A percentile compares a stretch with the other conserved stretches of the same genome.
phyloP scores from a whole-genome alignment of 108 stramenopile species.

The Discostella stelligeroides region DNA sequence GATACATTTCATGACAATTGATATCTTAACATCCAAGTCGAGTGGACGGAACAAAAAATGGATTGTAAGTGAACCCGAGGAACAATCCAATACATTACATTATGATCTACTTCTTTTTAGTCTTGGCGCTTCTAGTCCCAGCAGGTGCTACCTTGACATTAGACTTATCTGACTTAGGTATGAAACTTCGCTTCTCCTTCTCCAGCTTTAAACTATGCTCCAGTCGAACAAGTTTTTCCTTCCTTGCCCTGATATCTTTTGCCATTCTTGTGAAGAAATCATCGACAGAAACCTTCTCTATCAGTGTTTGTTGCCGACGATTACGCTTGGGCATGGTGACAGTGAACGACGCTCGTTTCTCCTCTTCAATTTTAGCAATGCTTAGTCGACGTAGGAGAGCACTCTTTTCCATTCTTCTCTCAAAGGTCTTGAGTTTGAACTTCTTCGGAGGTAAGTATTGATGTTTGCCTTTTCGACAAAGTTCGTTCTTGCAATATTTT shows the following conservation, averaged over 20 bases:
- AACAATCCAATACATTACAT: too few relatives aligned
- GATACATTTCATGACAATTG: too few relatives aligned
- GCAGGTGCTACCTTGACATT: background rate
- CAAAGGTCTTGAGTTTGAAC: slow-evolving; percentile 6
- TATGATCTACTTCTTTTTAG: too few relatives aligned
- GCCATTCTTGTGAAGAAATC: slow-evolving; percentile 22
- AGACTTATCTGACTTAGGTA: background rate
- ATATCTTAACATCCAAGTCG: too few relatives aligned
- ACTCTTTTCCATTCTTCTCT: slow-evolving; percentile 19
- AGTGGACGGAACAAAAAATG: too few relatives aligned
- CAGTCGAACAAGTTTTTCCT: slow-evolving; percentile 11
- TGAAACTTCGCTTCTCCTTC: slow-evolving; percentile 11
- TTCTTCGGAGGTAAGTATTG: background rate
- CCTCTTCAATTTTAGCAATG: slow-evolving; percentile 10
- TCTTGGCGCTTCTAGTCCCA: too few relatives aligned
- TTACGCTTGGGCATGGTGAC: slow-evolving; percentile 1
- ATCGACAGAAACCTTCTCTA: slow-evolving; percentile 6
- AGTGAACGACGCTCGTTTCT: background rate
- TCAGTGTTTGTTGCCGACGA: slow-evolving; percentile 11
- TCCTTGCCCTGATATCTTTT: slow-evolving; percentile 13
- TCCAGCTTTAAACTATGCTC: slow-evolving; percentile 11
- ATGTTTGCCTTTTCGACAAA: slow-evolving; percentile 11
- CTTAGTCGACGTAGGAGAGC: slow-evolving; percentile 3
- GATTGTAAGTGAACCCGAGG: too few relatives aligned
- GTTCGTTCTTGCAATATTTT: slow-evolving; percentile 7